Evolutionary conservation across 2,329 filamentous ascomycete genomes (phyloP).

Genomic region (Aspergillus ustus): DNA sequence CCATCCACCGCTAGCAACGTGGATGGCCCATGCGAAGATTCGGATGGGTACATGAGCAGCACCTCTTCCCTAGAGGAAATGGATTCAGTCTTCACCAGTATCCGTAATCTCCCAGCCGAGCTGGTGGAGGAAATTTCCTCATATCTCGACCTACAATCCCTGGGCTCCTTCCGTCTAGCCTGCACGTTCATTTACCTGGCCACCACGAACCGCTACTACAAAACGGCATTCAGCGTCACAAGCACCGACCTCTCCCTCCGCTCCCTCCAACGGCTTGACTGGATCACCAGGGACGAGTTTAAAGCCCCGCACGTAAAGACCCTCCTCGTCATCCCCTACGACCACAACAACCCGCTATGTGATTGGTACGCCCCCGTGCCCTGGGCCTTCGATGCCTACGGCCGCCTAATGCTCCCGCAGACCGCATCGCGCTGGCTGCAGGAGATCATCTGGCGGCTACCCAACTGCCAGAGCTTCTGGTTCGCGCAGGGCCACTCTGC

Average conservation of each 20-base stretch:
- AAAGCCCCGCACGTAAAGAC: no score
- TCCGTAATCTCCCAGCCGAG: not conserved
- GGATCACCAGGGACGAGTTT: not conserved
- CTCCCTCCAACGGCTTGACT: not conserved
- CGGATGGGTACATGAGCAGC: no score
- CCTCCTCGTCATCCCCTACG: no score
- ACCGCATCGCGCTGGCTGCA: not conserved
- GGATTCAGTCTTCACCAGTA: no score
- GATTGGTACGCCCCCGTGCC: no score
- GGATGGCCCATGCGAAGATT: no score
- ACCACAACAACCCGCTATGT: no score
- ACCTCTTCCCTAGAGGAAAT: no score
- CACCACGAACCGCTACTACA: not conserved
- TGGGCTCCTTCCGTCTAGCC: not conserved
- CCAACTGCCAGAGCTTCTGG: not conserved
- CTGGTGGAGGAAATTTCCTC: not conserved
- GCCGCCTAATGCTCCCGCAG: not conserved
- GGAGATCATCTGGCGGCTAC: not conserved
- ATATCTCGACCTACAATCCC: not conserved
- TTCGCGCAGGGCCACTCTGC: no score
- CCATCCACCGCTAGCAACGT: no score
- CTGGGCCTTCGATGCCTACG: not conserved
- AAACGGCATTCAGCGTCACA: not conserved
- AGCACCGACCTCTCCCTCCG: not conserved
- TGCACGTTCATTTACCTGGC: not conserved